These are phyloP conservation scores for Candida rishiriensis DNA, from an alignment of 805 yeast species.

Conservation along the genomic window DNA sequence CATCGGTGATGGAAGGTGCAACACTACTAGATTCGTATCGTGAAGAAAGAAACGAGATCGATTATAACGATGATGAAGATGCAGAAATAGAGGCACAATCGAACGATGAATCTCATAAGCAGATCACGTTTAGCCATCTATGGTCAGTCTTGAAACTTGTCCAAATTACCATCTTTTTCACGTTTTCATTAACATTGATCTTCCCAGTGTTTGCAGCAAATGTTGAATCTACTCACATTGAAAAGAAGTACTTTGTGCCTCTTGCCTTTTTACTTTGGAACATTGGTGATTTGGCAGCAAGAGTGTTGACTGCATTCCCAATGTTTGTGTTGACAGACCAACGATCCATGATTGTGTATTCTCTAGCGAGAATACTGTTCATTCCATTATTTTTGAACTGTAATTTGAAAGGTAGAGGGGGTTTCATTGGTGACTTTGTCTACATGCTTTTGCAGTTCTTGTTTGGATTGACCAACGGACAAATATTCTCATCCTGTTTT, in stretches of 20 bases:
- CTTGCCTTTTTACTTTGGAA: constrained; percentile 84
- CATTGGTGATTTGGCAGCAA: constrained; percentile 77
- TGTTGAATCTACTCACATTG: constrained; percentile 41
- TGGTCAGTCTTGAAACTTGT: constrained; percentile 62
- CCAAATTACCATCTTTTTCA: constrained; percentile 64
- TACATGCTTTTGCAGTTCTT: constrained; percentile 67
- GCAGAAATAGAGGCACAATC: not conserved
- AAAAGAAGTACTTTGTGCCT: constrained; percentile 56
- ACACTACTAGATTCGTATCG: not conserved
- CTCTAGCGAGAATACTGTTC: constrained; percentile 51
- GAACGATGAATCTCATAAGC: constrained; percentile 15
- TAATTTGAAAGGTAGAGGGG: constrained; percentile 45
- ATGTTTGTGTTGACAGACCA: constrained; percentile 40
- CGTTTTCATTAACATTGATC: constrained; percentile 67
- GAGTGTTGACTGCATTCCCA: constrained; percentile 57
- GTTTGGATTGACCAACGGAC: constrained; percentile 89
- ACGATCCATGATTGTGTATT: constrained; percentile 43
- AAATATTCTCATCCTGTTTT: constrained; percentile 72
- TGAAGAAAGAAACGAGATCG: not conserved
- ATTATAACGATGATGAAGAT: not conserved
- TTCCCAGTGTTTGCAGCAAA: constrained; percentile 90
- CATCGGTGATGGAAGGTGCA: constrained; percentile 6
- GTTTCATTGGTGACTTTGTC: constrained; percentile 51
- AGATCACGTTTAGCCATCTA: constrained; percentile 56
- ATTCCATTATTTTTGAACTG: constrained; percentile 72